A percentile compares a stretch with the other conserved stretches of the same genome.
Evolutionary conservation across 2,329 filamentous ascomycete genomes (phyloP).

Genomic region (Triangularia setosa): DNA sequence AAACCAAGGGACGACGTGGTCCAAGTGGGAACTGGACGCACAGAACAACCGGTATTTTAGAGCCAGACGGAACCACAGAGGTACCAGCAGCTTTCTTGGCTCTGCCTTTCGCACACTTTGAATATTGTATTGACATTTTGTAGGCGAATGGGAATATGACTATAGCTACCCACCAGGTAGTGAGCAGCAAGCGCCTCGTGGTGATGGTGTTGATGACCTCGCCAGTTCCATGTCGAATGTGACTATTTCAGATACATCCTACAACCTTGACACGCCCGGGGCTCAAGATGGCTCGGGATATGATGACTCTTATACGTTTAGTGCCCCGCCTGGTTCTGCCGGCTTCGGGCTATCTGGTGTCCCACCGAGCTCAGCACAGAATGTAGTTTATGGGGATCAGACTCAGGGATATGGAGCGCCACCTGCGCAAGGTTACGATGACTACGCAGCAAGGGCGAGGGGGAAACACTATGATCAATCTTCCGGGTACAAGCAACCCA

Average conservation of each 20-base stretch:
- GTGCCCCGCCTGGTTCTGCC: background rate
- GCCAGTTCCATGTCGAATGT: background rate
- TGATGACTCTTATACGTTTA: constrained; percentile 4
- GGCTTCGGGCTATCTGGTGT: background rate
- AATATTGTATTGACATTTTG: background rate
- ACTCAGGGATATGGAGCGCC: background rate
- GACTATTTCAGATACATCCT: background rate
- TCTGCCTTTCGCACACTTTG: background rate
- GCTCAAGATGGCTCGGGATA: background rate
- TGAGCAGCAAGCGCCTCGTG: constrained; percentile 8
- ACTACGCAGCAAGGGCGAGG: background rate
- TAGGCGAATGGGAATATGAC: constrained; percentile 15
- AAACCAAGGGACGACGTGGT: constrained; percentile 23
- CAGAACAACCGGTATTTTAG: constrained; percentile 30
- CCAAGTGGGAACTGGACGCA: constrained; percentile 30
- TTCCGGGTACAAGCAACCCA: background rate
- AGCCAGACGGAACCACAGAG: constrained; percentile 28
- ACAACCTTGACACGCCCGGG: constrained; percentile 10
- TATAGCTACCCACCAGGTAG: background rate
- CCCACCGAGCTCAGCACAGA: background rate
- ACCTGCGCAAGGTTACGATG: background rate
- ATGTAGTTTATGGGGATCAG: background rate
- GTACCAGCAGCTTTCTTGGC: constrained; percentile 20
- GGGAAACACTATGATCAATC: background rate
- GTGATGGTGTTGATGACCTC: constrained; percentile 10